Base-by-base conservation (phyloP, 2,329 filamentous ascomycete species). In the Epichloe uncinata region DNA sequence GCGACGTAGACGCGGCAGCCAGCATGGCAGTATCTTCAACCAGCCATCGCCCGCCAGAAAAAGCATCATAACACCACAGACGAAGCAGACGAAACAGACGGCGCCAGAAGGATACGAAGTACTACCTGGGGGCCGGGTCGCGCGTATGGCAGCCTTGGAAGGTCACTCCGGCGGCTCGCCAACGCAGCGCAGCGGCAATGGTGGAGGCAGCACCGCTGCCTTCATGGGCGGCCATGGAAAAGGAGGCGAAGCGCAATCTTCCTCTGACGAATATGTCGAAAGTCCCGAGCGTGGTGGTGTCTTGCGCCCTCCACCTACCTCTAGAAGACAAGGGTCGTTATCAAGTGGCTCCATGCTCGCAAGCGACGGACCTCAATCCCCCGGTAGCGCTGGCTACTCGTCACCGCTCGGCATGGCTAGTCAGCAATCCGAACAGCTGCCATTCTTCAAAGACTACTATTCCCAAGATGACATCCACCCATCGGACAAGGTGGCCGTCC, bases 371-470 rank as follows among this genome's bases (percentile, higher is more conserved):
- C 74, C 80, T 12, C 82, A 82, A 50, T 95, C 89, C 9, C 89
- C 89, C 6, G 76, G 73, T 52, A 89, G 78, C 63, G 82, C 74
- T 26, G 81, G 75, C 43, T 83, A 87, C 66, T 95, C 90, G 3
- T 96, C 90, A 3, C 88, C 88, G 0, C 85, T 85, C 59, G 89
- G 84, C 26, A 69, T 91, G 53, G 79, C 82, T 22, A 95, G 89
- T 59, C 88, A 91, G 52, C 89, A 96, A 64, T 97, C 91, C 0
- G 93, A 98, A 67, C 93, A 97, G 65, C 72, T 98, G 49, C 84
- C 87, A 4, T 95, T 89, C 63, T 98, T 98, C 79, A 95, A 95
- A 63, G 93, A 98, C 66, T 98, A 98, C 68, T 98, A 98, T 64
- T 97, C 91, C 2, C 84, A 91, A 58, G 93, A 97, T 60, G 90